A percentile compares a stretch with the other conserved stretches of the same genome.
phyloP scores from a whole-genome alignment of 306 rosid species.

The Acacia crassicarpa region DNA sequence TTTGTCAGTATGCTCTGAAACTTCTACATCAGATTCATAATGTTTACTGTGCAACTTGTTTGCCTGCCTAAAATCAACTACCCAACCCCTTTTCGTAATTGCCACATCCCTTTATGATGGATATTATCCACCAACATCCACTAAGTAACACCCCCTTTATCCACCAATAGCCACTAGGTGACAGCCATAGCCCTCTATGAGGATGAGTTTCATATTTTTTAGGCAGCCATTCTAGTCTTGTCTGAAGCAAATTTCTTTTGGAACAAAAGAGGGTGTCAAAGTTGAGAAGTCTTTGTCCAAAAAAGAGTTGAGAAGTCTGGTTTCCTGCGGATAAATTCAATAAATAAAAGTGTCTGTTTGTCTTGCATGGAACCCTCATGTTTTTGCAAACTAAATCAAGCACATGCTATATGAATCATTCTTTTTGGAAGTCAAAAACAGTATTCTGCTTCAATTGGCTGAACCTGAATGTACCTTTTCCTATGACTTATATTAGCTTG shows the following conservation, averaged over 20 bases:
- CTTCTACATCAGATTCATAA: neutral
- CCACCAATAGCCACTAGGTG: neutral
- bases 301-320: neutral
- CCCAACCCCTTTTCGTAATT: neutral
- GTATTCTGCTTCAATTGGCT: neutral
- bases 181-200: neutral
- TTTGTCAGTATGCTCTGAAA: too few species aligned
- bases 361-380: neutral
- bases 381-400: neutral
- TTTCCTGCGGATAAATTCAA: neutral
- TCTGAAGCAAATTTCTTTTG: neutral
- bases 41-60: neutral
- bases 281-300: too few species aligned
- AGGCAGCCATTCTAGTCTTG: neutral
- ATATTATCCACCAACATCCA: neutral
- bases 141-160: neutral
- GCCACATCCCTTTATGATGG: neutral
- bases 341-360: neutral
- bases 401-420: neutral
- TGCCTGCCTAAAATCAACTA: neutral
- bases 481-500: neutral
- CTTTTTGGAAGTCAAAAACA: neutral
- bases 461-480: neutral
- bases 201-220: neutral
- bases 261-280: neutral